phyloP scores from a whole-genome alignment of 352 stramenopile genomes.

The Blastocystis sp. region DNA sequence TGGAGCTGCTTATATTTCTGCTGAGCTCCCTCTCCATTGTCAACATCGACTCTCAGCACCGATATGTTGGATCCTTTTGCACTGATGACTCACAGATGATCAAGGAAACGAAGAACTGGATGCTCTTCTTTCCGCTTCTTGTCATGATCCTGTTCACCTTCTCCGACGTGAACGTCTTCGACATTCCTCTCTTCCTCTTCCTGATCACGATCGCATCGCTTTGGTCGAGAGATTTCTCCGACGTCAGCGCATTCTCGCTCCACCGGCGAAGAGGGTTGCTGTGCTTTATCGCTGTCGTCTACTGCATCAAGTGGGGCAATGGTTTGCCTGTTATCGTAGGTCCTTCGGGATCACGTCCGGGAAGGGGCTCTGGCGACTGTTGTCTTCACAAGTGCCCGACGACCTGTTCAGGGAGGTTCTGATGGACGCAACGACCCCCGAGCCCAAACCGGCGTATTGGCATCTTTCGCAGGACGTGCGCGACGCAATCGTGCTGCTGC shows the following conservation, averaged over 20 bases:
- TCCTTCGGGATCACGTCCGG: constrained; percentile 36
- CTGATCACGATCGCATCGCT: neutral
- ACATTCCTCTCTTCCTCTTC: constrained; percentile 30
- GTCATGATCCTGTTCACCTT: constrained; percentile 1
- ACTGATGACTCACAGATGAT: neutral
- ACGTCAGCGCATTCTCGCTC: neutral
- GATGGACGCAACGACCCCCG: neutral
- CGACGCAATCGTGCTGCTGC: neutral
- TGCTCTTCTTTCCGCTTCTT: constrained; percentile 5
- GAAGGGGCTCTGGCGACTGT: neutral
- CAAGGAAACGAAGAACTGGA: neutral
- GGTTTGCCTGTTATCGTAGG: neutral
- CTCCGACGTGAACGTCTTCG: neutral
- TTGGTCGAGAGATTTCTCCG: neutral
- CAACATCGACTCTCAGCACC: neutral
- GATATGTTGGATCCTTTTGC: neutral
- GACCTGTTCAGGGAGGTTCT: neutral
- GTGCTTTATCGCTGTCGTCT: neutral
- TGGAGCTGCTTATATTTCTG: constrained; percentile 21
- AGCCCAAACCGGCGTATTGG: neutral
- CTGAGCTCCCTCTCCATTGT: neutral
- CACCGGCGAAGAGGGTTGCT: neutral
- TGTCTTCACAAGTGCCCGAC: no score
- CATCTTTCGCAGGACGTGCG: neutral
- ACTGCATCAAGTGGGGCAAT: constrained; percentile 3